These are phyloP conservation scores for Atkinsonella texensis DNA, from an alignment of 2,329 filamentous ascomycete species.

Conservation along the genomic window DNA sequence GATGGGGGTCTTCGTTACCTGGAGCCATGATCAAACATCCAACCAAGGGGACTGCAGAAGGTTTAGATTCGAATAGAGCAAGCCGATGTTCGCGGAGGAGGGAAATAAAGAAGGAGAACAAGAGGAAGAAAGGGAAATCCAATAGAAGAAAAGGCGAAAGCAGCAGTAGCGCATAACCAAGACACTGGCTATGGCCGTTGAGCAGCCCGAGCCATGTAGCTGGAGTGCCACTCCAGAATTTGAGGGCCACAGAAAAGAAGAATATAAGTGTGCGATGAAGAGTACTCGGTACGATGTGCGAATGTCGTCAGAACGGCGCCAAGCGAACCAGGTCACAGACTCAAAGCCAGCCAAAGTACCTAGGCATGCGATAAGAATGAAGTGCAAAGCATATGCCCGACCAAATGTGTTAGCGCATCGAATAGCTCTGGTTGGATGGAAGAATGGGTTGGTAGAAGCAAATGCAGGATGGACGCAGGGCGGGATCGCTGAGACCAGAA, in stretches of 20 bases:
- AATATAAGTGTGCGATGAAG: neutral
- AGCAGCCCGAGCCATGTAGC: conserved; percentile 4
- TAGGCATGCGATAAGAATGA: neutral
- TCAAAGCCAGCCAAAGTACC: neutral
- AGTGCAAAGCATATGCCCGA: neutral
- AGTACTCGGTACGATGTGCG: neutral
- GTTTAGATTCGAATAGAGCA: neutral
- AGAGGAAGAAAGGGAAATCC: no score
- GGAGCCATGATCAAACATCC: conserved; percentile 7
- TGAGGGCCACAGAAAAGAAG: neutral
- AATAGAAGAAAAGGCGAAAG: neutral
- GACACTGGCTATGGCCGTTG: conserved; percentile 4
- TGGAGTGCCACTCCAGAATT: conserved; percentile 1
- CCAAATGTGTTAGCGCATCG: neutral
- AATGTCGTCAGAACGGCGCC: neutral
- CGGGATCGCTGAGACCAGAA: neutral
- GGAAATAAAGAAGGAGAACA: no score
- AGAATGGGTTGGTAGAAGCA: neutral
- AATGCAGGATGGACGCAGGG: neutral
- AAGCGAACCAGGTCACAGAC: neutral
- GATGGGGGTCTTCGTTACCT: conserved; percentile 4
- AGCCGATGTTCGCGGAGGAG: no score
- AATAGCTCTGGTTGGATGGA: neutral
- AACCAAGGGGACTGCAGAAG: neutral
- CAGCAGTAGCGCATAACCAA: conserved; percentile 9